Base-by-base conservation (phyloP, 345 rosid species). In the Mangifera indica region DNA sequence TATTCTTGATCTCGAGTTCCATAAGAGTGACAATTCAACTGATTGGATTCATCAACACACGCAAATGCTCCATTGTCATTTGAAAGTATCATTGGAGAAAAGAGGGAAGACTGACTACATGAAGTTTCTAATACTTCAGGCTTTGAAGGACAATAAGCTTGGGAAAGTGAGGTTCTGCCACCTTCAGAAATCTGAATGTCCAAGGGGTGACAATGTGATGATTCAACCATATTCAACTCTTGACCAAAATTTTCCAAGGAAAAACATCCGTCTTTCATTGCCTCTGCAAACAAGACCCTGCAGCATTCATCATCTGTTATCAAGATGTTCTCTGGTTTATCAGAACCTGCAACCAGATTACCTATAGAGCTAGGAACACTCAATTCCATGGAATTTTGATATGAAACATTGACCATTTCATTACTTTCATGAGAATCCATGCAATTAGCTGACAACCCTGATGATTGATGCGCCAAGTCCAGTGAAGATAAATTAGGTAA, bases 241-340 rank as follows among this genome's bases (percentile, higher is more conserved):
- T 82, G 74, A 15, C 79, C 73, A 62, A 77, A 72, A 77, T 77
- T 74, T 79, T 69, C 86, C 66, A 88, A 67, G 64, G 87, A 45
- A 73, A 83, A 80, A 63, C 67, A 61, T 61, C 74, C 78, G 72
- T 79, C 82, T 45, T 72, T 85, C 65, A 77, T 69, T 74, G 81
- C 84, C 71, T 92, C 96, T 10, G 87, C 81, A 66, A 95, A 89
- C 76, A 93, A 85, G 74, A 83, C 82, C 85, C 85, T 81, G 78
- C 97, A 92, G 72, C 93, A 93, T 79, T 93, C 98, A 73, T 89
- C 97, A 76, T 95, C 97, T 17, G 97, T 79, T 78, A 89, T 80
- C 81, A 91, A 77, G 66, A 87, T 75, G 42, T 83, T 82, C 62
- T 87, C 88, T 72, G 81, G 78, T 71, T 77, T 84, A 40, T 79